Base-by-base conservation (phyloP, 164 flowering plant genomes). In the Protea cynaroides region DNA sequence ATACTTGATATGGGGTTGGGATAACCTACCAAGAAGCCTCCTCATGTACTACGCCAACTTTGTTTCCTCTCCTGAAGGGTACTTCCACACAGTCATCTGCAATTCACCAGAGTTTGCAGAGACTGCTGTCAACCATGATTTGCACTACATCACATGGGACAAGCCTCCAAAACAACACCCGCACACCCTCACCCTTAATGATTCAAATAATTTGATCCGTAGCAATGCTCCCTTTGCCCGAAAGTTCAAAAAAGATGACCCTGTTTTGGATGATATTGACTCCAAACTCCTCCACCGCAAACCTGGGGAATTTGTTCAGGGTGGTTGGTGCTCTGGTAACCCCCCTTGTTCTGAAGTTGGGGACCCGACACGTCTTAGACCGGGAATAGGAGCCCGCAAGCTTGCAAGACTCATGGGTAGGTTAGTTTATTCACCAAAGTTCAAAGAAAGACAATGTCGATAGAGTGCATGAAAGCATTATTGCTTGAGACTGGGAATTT, bases 91-190 rank as follows among this genome's bases (percentile, higher is more conserved):
- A 1, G 71, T 77, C 40, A 71, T 78, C n/a, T 78, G 82, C 69
- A 78, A 78, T 57, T 62, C 58, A 0, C 78, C 78, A 2, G 74
- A 76, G 58, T 79, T 69, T 51, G 70, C 63, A 3, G 38, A 56
- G 8, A 76, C 80, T 0, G 69, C 73, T 11, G 69, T 79, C 34
- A 75, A 73, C 73, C 81, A 78, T 62, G 81, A 78, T 44, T 19
- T 78, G 59, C 81, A 78, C 72, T 79, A 71, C 52, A 79, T 79
- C 10, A 49, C 82, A 18, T 79, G 82, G 82, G 82, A 74, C 60
- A 65, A 7, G 1, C 80, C 80, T 17, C 79, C 79, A 22, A 63
- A 23, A 61, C 79, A 76, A 46, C 79, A 76, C 25, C 79, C 79
- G 3, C 76, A 66, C 51, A 34, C 51, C n/a, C 71, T 76, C 40